phyloP scores from a whole-genome alignment of 176 grass and related monocot genomes.

The Chrysopogon serrulatus region DNA sequence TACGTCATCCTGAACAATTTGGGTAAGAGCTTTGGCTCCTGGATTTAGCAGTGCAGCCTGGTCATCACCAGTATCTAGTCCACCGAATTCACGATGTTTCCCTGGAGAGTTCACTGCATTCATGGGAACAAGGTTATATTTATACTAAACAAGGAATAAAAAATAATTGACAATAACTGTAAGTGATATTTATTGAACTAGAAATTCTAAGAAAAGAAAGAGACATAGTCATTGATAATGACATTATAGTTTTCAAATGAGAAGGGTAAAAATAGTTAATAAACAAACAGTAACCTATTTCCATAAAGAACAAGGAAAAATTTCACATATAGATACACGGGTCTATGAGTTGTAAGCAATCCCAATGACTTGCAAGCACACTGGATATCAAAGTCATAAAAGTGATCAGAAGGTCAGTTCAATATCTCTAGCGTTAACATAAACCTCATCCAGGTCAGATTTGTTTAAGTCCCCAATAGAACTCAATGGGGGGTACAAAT shows the following conservation, averaged over 20 bases:
- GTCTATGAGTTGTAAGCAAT: background rate
- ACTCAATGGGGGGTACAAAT: background rate
- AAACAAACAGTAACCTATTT: constrained; percentile 3
- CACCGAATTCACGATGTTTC: constrained; percentile 95
- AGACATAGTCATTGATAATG: background rate
- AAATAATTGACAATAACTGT: background rate
- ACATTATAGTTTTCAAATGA: background rate
- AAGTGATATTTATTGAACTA: constrained; percentile 4
- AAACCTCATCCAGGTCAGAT: background rate
- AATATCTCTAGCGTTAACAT: constrained; percentile 4
- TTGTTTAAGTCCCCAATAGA: background rate
- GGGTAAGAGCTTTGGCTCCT: constrained; percentile 75
- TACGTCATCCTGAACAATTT: constrained; percentile 88
- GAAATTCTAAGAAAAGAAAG: background rate
- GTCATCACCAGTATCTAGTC: constrained; percentile 90
- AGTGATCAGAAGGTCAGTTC: background rate
- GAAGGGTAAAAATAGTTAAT: background rate
- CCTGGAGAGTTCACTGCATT: constrained; percentile 66
- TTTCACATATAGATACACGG: background rate
- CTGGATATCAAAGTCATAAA: background rate
- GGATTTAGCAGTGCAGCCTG: constrained; percentile 89
- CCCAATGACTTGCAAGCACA: background rate
- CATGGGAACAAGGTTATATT: constrained; percentile 19
- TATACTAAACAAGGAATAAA: constrained; percentile 14
- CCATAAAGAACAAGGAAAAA: constrained; percentile 3